Evolutionary conservation across 768 basidiomycete genomes (phyloP).

Genomic region (Rhizopogon salebrosus): DNA sequence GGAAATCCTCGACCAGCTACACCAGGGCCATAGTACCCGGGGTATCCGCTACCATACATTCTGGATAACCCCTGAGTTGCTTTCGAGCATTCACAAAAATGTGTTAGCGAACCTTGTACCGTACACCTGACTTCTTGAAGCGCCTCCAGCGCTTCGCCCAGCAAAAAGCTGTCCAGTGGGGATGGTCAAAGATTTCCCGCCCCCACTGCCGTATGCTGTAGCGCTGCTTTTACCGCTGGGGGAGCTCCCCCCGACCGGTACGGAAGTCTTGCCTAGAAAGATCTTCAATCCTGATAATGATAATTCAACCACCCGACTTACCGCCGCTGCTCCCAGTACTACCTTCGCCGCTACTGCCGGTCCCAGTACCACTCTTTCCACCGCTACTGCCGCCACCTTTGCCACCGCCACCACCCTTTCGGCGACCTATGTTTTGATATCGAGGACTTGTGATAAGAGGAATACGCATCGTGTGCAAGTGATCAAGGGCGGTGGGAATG

Average conservation of each 20-base stretch:
- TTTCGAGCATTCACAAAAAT: neutral
- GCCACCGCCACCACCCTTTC: slow-evolving; percentile 30
- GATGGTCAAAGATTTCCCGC: slow-evolving; percentile 29
- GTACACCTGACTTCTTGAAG: slow-evolving; percentile 37
- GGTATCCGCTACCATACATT: slow-evolving; percentile 61
- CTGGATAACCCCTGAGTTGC: slow-evolving; percentile 23
- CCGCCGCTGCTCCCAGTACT: slow-evolving; percentile 1
- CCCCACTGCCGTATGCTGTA: slow-evolving; percentile 29
- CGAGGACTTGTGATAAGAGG: slow-evolving; percentile 11
- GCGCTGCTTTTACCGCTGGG: slow-evolving; percentile 21
- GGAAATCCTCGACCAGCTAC: slow-evolving; percentile 51
- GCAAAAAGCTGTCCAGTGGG: slow-evolving; percentile 40
- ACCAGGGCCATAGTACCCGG: slow-evolving; percentile 40
- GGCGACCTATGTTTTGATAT: slow-evolving; percentile 12
- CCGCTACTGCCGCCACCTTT: slow-evolving; percentile 12
- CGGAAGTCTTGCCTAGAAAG: slow-evolving; percentile 6
- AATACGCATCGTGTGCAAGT: slow-evolving; percentile 12
- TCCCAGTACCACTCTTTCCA: slow-evolving; percentile 8
- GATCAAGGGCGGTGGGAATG: neutral
- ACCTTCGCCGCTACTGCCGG: slow-evolving; percentile 2
- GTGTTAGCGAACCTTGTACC: slow-evolving; percentile 35
- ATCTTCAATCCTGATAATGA: neutral
- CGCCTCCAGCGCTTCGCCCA: slow-evolving; percentile 50
- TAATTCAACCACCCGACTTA: neutral
- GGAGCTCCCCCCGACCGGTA: slow-evolving; percentile 17